A percentile compares a stretch with the other conserved stretches of the same genome.
Conservation (phyloP, 371 early-diverging fungal species). For the Gilbertella persicaria region DNA sequence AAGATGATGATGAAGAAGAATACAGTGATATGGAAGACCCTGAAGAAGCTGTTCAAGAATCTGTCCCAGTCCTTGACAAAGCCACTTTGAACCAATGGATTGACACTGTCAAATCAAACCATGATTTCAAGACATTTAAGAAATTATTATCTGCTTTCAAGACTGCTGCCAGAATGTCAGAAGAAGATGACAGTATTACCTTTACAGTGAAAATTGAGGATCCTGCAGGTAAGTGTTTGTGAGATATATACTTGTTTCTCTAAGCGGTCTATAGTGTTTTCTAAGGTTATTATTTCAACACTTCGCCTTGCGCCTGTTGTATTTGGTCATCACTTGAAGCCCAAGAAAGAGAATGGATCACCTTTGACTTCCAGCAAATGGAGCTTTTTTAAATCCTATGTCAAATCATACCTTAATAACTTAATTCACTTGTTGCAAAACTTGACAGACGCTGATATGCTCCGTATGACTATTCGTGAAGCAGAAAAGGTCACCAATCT, state of each 20-base stretch:
- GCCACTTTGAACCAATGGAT: constrained; percentile 78
- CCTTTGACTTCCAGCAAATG: constrained; percentile 66
- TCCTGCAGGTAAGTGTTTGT: constrained; percentile 42
- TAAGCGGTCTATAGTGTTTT: constrained; percentile 59
- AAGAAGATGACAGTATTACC: constrained; percentile 55
- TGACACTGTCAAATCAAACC: constrained; percentile 48
- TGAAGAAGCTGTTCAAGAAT: constrained; percentile 15
- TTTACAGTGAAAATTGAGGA: constrained; percentile 70
- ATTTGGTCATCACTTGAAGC: constrained; percentile 59
- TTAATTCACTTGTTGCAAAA: constrained; percentile 71
- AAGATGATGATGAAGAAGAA: constrained; percentile 43
- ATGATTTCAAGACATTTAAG: constrained; percentile 49
- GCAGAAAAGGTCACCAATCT: constrained; percentile 74
- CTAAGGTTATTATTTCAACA: constrained; percentile 70
- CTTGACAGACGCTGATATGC: constrained; percentile 81
- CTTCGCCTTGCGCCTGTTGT: constrained; percentile 60
- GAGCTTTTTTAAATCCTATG: constrained; percentile 68
- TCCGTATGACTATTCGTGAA: constrained; percentile 78
- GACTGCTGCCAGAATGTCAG: constrained; percentile 78
- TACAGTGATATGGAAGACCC: constrained; percentile 22
- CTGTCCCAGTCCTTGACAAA: constrained; percentile 58
- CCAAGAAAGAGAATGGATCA: constrained; percentile 39
- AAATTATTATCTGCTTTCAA: constrained; percentile 81
- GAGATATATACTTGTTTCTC: neutral
- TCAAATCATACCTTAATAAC: constrained; percentile 78